Evolutionary conservation across 2,329 filamentous ascomycete genomes (phyloP).

Genomic region (Trichoderma sp.): DNA sequence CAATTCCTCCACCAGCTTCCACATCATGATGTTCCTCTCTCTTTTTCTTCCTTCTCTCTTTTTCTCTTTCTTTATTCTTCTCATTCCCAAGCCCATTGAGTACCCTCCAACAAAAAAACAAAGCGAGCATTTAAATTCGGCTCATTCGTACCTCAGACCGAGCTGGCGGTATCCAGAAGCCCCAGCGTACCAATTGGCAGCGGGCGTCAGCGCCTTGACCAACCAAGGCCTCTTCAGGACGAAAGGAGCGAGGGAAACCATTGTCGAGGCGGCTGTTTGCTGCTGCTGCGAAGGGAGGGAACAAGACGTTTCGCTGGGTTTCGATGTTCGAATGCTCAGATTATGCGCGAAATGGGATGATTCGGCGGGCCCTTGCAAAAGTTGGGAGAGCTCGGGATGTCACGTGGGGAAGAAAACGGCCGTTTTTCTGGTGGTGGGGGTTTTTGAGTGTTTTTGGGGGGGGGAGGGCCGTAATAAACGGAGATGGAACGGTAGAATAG

Average conservation of each 20-base stretch:
- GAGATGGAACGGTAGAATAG: background rate
- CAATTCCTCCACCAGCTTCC: background rate
- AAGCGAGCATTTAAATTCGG: slow-evolving; percentile 1
- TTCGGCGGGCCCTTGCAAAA: slow-evolving; percentile 30
- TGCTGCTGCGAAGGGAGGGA: background rate
- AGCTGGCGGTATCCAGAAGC: slow-evolving; percentile 90
- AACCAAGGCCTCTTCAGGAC: slow-evolving; percentile 86
- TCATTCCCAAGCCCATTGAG: background rate
- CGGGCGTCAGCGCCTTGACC: slow-evolving; percentile 68
- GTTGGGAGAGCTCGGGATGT: slow-evolving; percentile 32
- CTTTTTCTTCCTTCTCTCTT: background rate
- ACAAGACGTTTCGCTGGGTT: no score
- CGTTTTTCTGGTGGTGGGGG: background rate
- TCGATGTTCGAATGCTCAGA: slow-evolving; percentile 22
- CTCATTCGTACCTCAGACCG: slow-evolving; percentile 70
- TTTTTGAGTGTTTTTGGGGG: background rate
- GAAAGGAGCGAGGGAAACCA: slow-evolving; percentile 61
- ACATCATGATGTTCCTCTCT: background rate
- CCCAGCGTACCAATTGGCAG: slow-evolving; percentile 85
- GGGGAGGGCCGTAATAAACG: background rate
- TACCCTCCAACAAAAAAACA: background rate
- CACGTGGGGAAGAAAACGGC: slow-evolving; percentile 30
- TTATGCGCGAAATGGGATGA: slow-evolving; percentile 37
- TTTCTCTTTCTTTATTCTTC: no score
- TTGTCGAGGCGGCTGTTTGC: slow-evolving; percentile 1